phyloP scores from a whole-genome alignment of 306 rosid species.

The Trifolium dubium region DNA sequence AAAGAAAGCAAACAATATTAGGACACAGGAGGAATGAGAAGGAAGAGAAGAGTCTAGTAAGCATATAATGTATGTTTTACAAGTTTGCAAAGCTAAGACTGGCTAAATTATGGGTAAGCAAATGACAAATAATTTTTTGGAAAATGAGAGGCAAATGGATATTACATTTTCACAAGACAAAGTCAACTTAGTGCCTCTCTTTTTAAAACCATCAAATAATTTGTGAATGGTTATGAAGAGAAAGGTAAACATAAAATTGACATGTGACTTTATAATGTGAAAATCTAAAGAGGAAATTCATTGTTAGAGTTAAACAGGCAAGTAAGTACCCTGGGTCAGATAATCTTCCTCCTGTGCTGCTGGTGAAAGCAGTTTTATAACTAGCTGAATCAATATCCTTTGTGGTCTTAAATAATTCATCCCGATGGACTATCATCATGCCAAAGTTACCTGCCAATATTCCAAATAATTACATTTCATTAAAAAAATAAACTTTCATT shows the following conservation, averaged over 20 bases:
- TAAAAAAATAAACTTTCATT: constrained; percentile 3
- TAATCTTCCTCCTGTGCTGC: constrained; percentile 48
- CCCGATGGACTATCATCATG: constrained; percentile 77
- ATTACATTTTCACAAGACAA: not conserved
- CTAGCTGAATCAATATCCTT: constrained; percentile 49
- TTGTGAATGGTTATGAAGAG: constrained; percentile 2
- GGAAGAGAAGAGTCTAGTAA: constrained; percentile 6
- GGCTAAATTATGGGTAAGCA: constrained; percentile 21
- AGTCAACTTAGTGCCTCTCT: not conserved
- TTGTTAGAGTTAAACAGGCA: constrained; percentile 24
- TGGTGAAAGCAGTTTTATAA: constrained; percentile 47
- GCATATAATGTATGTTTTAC: constrained; percentile 31
- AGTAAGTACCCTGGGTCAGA: constrained; percentile 54
- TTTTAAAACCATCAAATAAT: constrained; percentile 11
- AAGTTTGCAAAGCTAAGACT: constrained; percentile 20
- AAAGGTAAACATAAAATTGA: not conserved
- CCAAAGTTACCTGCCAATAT: constrained; percentile 72
- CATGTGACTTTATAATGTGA: not conserved
- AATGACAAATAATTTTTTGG: constrained; percentile 6
- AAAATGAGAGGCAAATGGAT: constrained; percentile 16
- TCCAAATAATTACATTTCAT: constrained; percentile 36
- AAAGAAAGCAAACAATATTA: constrained; percentile 32
- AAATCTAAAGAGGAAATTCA: constrained; percentile 10
- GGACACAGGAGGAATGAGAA: constrained; percentile 1
- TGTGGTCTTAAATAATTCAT: constrained; percentile 51